A percentile compares a stretch with the other conserved stretches of the same genome.
phyloP scores from a whole-genome alignment of 768 basidiomycete genomes.

The Lactarius vividus region DNA sequence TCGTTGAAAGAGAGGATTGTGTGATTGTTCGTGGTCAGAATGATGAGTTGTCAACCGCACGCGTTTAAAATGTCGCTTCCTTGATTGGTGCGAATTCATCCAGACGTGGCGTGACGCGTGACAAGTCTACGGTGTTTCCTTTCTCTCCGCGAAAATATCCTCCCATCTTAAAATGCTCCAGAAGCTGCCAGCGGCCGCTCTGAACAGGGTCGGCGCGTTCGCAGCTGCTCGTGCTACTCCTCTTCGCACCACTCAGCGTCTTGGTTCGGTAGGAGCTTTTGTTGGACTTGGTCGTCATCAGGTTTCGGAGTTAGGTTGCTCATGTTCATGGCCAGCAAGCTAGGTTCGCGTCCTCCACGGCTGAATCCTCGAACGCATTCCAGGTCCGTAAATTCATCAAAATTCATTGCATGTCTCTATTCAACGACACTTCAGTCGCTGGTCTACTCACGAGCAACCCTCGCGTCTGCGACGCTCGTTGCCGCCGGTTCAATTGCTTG shows the following conservation, averaged over 20 bases:
- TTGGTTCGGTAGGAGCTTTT: conserved; percentile 46
- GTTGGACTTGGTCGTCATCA: conserved; percentile 1
- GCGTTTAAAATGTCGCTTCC: neutral
- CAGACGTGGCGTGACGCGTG: conserved; percentile 39
- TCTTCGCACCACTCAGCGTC: conserved; percentile 44
- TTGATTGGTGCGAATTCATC: conserved; percentile 12
- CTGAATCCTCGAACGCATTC: conserved; percentile 52
- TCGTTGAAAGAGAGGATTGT: neutral
- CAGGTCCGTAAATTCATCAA: conserved; percentile 50
- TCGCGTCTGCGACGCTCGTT: conserved; percentile 71
- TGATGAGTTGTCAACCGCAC: neutral
- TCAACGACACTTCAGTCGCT: conserved; percentile 47
- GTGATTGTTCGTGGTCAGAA: neutral
- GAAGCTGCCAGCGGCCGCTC: conserved; percentile 74
- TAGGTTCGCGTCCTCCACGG: conserved; percentile 69
- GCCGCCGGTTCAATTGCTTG: conserved; percentile 90
- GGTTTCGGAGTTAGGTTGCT: conserved; percentile 24
- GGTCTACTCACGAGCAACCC: conserved; percentile 66
- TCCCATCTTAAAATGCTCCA: conserved; percentile 67
- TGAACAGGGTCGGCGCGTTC: conserved; percentile 53
- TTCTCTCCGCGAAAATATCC: conserved; percentile 39
- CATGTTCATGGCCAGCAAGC: conserved; percentile 44
- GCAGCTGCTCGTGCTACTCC: conserved; percentile 46
- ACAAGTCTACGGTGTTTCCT: conserved; percentile 35
- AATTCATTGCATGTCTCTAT: neutral